Percentiles rank a stretch among this genome's conserved stretches.
phyloP scores from a whole-genome alignment of 805 yeast genomes.

The Millerozyma miso region DNA sequence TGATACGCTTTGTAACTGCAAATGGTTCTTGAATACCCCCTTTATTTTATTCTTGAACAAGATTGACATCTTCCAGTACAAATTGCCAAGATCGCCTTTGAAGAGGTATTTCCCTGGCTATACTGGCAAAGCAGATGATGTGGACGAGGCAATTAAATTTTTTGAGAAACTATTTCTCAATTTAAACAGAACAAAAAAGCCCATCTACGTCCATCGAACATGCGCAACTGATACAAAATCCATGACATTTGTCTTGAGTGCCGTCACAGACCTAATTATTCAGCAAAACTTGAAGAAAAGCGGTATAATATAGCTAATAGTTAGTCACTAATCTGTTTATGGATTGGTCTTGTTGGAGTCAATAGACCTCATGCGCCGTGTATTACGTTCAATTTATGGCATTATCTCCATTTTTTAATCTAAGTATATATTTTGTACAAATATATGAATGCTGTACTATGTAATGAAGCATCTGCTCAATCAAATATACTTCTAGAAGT shows the following conservation, averaged over 20 bases:
- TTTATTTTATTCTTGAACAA: conserved; percentile 87
- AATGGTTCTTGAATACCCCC: conserved; percentile 82
- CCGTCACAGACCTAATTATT: conserved; percentile 88
- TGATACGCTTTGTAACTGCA: conserved; percentile 76
- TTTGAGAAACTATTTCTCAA: conserved; percentile 66
- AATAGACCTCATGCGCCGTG: too few relatives aligned
- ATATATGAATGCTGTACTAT: conserved; percentile 7
- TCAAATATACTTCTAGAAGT: not conserved
- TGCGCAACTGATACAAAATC: conserved; percentile 91
- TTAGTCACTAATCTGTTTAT: too few relatives aligned
- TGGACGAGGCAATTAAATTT: conserved; percentile 62
- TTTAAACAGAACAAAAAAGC: conserved; percentile 62
- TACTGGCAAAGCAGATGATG: conserved; percentile 56
- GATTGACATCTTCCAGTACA: conserved; percentile 73
- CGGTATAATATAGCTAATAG: conserved; percentile 58
- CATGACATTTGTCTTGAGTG: conserved; percentile 86
- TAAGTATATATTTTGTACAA: conserved; percentile 7
- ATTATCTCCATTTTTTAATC: not conserved
- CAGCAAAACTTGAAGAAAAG: conserved; percentile 76
- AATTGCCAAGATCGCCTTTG: conserved; percentile 63
- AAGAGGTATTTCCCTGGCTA: conserved; percentile 75
- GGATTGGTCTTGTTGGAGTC: too few relatives aligned
- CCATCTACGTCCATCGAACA: conserved; percentile 87
- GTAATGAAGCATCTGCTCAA: not conserved
- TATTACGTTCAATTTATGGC: too few relatives aligned